Percentiles rank a stretch among this genome's conserved stretches.
Evolutionary conservation across 2,329 filamentous ascomycete species (phyloP).

Genomic region (Phaeoacremonium minimum): DNA sequence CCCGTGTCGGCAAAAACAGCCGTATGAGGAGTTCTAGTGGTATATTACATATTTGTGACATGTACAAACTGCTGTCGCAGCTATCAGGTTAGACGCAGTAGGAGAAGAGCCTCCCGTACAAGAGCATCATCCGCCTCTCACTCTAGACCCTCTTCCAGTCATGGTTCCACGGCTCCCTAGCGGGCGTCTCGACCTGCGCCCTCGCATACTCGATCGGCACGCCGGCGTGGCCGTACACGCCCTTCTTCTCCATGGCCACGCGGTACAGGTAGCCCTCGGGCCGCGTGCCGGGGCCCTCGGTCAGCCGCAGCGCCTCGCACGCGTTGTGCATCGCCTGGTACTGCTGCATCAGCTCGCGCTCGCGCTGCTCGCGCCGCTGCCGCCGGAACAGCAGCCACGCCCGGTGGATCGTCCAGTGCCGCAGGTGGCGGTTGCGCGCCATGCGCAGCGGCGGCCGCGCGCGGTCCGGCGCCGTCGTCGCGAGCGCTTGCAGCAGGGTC

Average conservation of each 20-base stretch:
- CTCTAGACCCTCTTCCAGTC: constrained; percentile 68
- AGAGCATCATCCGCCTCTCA: too few relatives aligned
- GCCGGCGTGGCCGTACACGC: constrained; percentile 65
- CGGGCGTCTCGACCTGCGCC: constrained; percentile 78
- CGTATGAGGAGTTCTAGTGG: too few relatives aligned
- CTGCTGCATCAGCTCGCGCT: constrained; percentile 70
- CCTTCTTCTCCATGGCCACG: constrained; percentile 87
- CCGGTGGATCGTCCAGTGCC: constrained; percentile 98
- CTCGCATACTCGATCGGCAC: constrained; percentile 91
- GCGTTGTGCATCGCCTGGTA: constrained; percentile 80
- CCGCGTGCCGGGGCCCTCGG: constrained; percentile 50
- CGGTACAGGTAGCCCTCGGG: constrained; percentile 74
- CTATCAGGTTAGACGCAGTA: too few relatives aligned
- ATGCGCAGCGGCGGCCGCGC: constrained; percentile 72
- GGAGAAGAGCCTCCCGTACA: too few relatives aligned
- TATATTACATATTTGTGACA: too few relatives aligned
- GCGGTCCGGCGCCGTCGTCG: constrained; percentile 20
- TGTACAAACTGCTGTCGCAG: too few relatives aligned
- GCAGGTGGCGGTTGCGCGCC: constrained; percentile 78
- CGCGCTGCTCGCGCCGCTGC: constrained; percentile 58
- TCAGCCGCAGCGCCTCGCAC: constrained; percentile 74
- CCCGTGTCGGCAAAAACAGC: too few relatives aligned
- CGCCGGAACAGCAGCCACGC: constrained; percentile 82
- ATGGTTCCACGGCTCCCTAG: constrained; percentile 83
- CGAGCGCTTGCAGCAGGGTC: constrained; percentile 24